Conservation (phyloP, 140 eudicot genomes). For the Bidens hawaiensis region DNA sequence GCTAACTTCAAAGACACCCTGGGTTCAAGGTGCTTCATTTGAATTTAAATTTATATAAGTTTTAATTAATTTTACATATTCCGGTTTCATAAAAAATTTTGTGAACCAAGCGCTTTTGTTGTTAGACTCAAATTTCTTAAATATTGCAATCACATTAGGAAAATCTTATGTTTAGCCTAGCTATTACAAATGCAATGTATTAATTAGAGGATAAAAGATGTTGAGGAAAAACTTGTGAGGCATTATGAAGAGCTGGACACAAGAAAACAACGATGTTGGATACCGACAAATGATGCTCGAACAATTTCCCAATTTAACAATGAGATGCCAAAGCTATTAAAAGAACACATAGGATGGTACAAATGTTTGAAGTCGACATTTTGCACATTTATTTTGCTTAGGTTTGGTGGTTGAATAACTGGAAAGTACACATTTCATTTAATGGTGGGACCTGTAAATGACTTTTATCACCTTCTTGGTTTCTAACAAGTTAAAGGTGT, state of each 20-base stretch:
- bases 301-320: neutral
- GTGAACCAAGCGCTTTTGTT: too few relatives aligned
- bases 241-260: neutral
- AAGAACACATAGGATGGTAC: slow-evolving; percentile 10
- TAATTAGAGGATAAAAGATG: too few relatives aligned
- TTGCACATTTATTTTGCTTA: slow-evolving; percentile 17
- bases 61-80: too few relatives aligned
- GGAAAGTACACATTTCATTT: slow-evolving; percentile 25
- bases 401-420: slow-evolving; percentile 17
- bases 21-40: too few relatives aligned
- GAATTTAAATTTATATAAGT: too few relatives aligned
- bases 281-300: neutral
- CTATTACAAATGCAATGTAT: neutral
- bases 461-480: slow-evolving; percentile 16
- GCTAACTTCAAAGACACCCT: too few relatives aligned
- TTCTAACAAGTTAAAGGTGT: slow-evolving; percentile 11
- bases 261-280: neutral
- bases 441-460: slow-evolving; percentile 30
- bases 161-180: neutral
- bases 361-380: slow-evolving; percentile 8
- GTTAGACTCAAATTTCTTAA: neutral
- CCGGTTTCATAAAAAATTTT: too few relatives aligned
- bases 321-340: slow-evolving; percentile 1
- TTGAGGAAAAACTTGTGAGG: neutral
- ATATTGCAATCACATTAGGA: neutral